A percentile compares a stretch with the other conserved stretches of the same genome.
Conservation (phyloP, 352 stramenopile genomes). For the Globisporangium cystogenes region DNA sequence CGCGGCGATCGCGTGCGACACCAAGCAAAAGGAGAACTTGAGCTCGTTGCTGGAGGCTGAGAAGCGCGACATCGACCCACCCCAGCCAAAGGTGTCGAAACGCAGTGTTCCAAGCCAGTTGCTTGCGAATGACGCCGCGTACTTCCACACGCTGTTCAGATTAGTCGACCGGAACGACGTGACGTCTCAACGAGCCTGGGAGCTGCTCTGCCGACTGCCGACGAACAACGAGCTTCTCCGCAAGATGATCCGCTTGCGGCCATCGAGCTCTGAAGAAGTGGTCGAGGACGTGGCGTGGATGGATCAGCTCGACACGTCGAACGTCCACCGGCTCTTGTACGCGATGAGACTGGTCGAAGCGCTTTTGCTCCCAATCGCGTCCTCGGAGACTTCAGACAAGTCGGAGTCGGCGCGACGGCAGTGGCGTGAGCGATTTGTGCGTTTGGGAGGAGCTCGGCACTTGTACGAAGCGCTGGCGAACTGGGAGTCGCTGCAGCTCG, state of each 20-base stretch:
- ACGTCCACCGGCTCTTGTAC: slow-evolving; percentile 59
- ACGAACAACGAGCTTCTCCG: slow-evolving; percentile 61
- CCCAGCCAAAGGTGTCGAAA: slow-evolving; percentile 4
- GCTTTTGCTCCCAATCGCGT: slow-evolving; percentile 41
- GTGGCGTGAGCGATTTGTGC: slow-evolving; percentile 76
- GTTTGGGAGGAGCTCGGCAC: slow-evolving; percentile 43
- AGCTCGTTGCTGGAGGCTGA: too few species aligned
- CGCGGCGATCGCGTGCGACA: not conserved
- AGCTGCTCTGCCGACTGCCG: slow-evolving; percentile 61
- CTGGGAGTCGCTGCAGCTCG: slow-evolving; percentile 14
- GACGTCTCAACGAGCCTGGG: slow-evolving; percentile 63
- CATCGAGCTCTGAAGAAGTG: not conserved
- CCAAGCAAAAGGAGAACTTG: not conserved
- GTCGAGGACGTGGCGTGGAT: slow-evolving; percentile 31
- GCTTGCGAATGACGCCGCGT: slow-evolving; percentile 43
- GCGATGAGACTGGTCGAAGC: slow-evolving; percentile 62
- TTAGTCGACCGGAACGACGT: slow-evolving; percentile 44
- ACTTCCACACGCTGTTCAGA: slow-evolving; percentile 58
- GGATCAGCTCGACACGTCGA: slow-evolving; percentile 33
- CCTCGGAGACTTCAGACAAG: not conserved
- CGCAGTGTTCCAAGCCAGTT: slow-evolving; percentile 42
- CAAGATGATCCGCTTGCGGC: slow-evolving; percentile 57
- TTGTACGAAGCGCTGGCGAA: slow-evolving; percentile 33
- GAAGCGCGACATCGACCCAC: not conserved
- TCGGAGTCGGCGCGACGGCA: slow-evolving; percentile 45